Evolutionary conservation across 2,329 filamentous ascomycete species (phyloP), one percentile per base, ranked within the genome.

Genomic region (Hysterium pulicare): DNA sequence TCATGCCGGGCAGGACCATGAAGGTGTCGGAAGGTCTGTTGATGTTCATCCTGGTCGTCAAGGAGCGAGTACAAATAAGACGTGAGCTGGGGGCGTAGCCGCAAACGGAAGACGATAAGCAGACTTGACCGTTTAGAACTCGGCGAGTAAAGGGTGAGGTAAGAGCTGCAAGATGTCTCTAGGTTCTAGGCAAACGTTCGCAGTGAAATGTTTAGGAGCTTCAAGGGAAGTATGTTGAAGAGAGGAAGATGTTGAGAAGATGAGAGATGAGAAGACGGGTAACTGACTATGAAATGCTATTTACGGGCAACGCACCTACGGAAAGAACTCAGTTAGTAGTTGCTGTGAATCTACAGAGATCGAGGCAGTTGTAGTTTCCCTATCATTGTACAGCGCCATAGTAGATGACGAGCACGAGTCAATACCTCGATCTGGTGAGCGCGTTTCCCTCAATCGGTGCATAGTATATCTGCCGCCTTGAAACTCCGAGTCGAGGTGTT

Each of bases 1-100:
- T 67, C 58, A 68, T 69, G 46, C 64, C 64, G 24, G 68, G 64
- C 32, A 72, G 50, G 35, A 62, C 59, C 46, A 68, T 55, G 47
- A 64, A 61, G 54, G 51, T 60, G 33, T 58, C 54, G 28, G 67
- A 45, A 10, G 61, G 64, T 31, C 47, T 48, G 48, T 64, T 57
- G 58, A 66, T 55, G 54, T 70, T 70, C 66, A 71, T 72, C 41
- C 41, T 45, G 47, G 47, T 33, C 35, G 44, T 32, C 42, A 40
- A 44, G 33, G 35, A 37, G 44, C 42, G 37, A 42, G 46, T 49
- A 50, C 44, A 49, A 46, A 47, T 49, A 48, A 39, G 38, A 31
- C 11, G 32, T 9, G 30, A 28, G 32, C 16, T 24, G 23, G 21
- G 21, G 11, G 13, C 15, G 16, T 21, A 16, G 17, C 15, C 21